Evolutionary conservation across 257 asterid genomes (phyloP).

Genomic region (Knoxia roxburghii): DNA sequence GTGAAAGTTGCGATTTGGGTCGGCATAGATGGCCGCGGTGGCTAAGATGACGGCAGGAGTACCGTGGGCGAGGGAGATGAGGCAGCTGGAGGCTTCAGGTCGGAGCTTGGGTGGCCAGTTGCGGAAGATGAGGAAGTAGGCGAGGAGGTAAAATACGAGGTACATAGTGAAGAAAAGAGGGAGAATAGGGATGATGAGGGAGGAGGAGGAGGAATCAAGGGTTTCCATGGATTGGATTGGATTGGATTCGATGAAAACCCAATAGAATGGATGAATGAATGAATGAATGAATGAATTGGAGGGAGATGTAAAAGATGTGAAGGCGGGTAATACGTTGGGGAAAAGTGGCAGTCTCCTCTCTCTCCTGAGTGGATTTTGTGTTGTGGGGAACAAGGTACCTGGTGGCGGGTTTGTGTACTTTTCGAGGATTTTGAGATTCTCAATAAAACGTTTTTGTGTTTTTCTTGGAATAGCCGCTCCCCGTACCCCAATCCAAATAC

Average conservation of each 20-base stretch:
- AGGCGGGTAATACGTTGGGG: too few relatives aligned
- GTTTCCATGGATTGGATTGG: neutral
- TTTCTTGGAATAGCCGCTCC: too few relatives aligned
- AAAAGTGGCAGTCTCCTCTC: too few relatives aligned
- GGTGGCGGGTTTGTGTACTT: neutral
- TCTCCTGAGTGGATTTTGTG: constrained; percentile 1
- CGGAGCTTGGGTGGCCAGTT: constrained; percentile 59
- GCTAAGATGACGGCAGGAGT: constrained; percentile 88
- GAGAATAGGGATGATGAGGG: constrained; percentile 24
- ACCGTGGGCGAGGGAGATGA: constrained; percentile 79
- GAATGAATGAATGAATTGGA: too few relatives aligned
- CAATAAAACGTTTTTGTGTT: constrained; percentile 31
- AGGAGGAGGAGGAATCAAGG: neutral
- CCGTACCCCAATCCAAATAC: too few relatives aligned
- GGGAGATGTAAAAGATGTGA: too few relatives aligned
- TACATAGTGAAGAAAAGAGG: constrained; percentile 41
- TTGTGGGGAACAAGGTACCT: too few relatives aligned
- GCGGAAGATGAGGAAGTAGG: constrained; percentile 55
- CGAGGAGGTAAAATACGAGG: constrained; percentile 40
- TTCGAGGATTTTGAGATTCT: neutral
- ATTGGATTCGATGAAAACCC: neutral
- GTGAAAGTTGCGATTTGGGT: constrained; percentile 46
- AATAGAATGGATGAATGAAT: too few relatives aligned
- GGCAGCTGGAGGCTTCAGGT: constrained; percentile 92
- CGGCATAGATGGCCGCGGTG: constrained; percentile 41